phyloP scores from a whole-genome alignment of 108 stramenopile genomes.

The Skeletonema grethae region DNA sequence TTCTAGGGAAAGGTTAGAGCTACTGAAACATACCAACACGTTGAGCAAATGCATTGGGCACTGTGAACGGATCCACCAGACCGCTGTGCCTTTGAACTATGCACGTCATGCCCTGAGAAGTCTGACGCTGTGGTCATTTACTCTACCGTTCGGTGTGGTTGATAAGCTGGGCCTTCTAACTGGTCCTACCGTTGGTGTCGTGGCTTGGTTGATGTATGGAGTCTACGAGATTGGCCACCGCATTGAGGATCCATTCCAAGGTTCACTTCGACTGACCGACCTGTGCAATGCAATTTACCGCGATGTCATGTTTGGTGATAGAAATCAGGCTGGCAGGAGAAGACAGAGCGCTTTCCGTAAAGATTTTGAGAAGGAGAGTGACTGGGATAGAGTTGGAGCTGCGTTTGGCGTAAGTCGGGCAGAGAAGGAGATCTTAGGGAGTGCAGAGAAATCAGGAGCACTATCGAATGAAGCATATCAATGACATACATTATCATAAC shows the following conservation, averaged over 20 bases:
- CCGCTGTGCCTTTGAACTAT: slow-evolving; percentile 90
- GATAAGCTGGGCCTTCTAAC: slow-evolving; percentile 76
- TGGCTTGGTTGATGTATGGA: slow-evolving; percentile 89
- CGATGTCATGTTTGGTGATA: slow-evolving; percentile 59
- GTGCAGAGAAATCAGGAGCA: not conserved
- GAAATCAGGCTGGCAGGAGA: slow-evolving; percentile 47
- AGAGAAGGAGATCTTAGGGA: not conserved
- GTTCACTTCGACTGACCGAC: slow-evolving; percentile 62
- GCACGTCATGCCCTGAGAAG: slow-evolving; percentile 84
- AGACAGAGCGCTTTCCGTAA: slow-evolving; percentile 47
- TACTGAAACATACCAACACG: slow-evolving; percentile 61
- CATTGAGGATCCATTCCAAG: slow-evolving; percentile 92
- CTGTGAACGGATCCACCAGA: slow-evolving; percentile 90
- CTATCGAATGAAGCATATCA: not conserved
- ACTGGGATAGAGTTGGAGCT: slow-evolving; percentile 40
- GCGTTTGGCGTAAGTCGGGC: slow-evolving; percentile 47
- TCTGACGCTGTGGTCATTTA: slow-evolving; percentile 81
- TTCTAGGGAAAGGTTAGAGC: slow-evolving; percentile 66
- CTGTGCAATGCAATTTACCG: slow-evolving; percentile 68
- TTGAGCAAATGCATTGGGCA: slow-evolving; percentile 74
- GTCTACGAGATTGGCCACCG: slow-evolving; percentile 90
- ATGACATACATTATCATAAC: not conserved
- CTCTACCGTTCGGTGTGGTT: slow-evolving; percentile 82
- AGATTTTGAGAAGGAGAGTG: slow-evolving; percentile 30
- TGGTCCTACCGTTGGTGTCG: slow-evolving; percentile 75